Evolutionary conservation across 164 flowering plant species (phyloP), one percentile per base, ranked within the genome.

Genomic region (Aristolochia contorta): DNA sequence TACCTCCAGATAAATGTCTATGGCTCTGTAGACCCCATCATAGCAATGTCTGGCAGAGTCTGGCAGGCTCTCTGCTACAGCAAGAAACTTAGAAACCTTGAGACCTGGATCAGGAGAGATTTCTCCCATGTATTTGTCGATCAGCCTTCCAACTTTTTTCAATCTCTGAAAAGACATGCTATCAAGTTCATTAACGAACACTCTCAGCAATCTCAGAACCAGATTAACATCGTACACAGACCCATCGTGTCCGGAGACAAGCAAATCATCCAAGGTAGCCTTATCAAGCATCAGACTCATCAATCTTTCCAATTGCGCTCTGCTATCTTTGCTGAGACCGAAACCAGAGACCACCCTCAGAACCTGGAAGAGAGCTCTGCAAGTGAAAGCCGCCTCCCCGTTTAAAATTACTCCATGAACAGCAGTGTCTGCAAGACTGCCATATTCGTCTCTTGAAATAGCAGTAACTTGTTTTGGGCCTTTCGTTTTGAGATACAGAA

Each of bases 1-100:
- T 60, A 91, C 98, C 95, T 84, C 75, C 59, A 89, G 84, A 73
- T 84, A 91, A 72, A 89, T 86, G 59, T 91, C 98, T 73, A 89
- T 78, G 19, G 98, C 95, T 73, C 85, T 85, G 73, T 91, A 91
- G 19, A 87, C 86, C 20, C 84, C 89, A 82, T 91, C 98, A 80
- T 70, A 87, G 74, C 79, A 81, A 60, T 82, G 86, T 65, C 98
- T 89, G 15, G 95, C 98, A 63, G 70, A 74, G 70, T 85, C 95
- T 19, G 98, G 95, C 69, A 91, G 71, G 68, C 90, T 78, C 74
- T 84, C 87, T 12, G 92, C 92, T 64, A 91, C 85, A 7, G 78
- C 89, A 23, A 91, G 76, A 64, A 91, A 91, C 74, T 83, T 89
- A 0, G 89, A 74, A 20, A 85, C 67, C 76, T 85, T 83, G 18